Base-by-base conservation (phyloP, 495 filamentous ascomycete genomes). In the Coniosporium apollinis region DNA sequence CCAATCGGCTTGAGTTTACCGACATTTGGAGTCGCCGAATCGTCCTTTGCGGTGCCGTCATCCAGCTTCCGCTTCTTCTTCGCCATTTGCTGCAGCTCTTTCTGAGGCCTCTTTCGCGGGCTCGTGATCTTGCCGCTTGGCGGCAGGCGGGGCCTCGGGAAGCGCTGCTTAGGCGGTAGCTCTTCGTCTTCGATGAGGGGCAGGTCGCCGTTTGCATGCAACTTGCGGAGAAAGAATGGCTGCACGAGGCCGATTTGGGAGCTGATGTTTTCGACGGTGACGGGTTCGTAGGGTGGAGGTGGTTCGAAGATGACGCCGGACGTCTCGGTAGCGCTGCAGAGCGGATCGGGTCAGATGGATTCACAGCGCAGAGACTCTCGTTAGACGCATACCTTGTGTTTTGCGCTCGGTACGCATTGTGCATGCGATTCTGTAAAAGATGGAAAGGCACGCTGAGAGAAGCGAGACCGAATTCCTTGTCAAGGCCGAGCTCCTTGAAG, bases 91-190 rank as follows among this genome's bases (percentile, higher is more conserved):
- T 76, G 72, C 46, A 81, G 79, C 42, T 82, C 76, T 48, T 74
- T 73, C 25, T 77, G 69, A 15, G 84, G 82, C 17, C 89, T 68
- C 57, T 99, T 99, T 37, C 85, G 73, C 13, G 87, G 86, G 32
- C 74, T 79, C 5, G 77, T 70, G 36, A 99, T 99, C 64, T 96
- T 96, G 39, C 89, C 89, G 15, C 81, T 94, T 26, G 87, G 83
- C 37, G 85, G 85, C 14, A 99, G 70, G 42, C 89, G 67, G n/a
- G 89, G 85, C 47, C 82, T 82, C n/a, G 85, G 82, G 38, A 78
- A 74, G 28, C 87, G 66, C 57, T 94, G 86, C 54, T 96, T 96
- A 20, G 69, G 65, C 19, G 91, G 91, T 17, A 99, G 59, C 43
- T 96, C 87, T 46, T 96, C 85, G 55, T 99, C 89, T 64, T 99